phyloP scores from a whole-genome alignment of 1,284 basidiomycete species.

The Quambalaria eucalypti region DNA sequence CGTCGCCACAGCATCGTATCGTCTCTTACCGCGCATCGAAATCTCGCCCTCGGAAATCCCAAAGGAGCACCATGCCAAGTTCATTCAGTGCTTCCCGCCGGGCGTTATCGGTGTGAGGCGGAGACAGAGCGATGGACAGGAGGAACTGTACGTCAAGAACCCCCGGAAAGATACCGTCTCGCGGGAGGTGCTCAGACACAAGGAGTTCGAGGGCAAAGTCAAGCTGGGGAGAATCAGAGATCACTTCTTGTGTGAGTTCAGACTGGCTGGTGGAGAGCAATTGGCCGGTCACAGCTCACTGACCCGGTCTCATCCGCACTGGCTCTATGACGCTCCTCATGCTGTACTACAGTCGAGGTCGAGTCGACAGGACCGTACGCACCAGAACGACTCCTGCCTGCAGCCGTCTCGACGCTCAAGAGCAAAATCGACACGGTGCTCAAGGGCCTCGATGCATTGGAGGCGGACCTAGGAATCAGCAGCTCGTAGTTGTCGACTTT shows the following conservation, averaged over 20 bases:
- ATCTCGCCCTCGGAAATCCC: conserved; percentile 60
- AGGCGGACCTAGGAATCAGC: not conserved
- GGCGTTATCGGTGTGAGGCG: conserved; percentile 70
- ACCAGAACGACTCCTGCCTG: conserved; percentile 73
- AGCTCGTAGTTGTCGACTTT: too few relatives aligned
- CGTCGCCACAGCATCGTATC: conserved; percentile 71
- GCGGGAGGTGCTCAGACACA: conserved; percentile 82
- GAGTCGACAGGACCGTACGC: conserved; percentile 82
- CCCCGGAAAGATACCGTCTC: conserved; percentile 79
- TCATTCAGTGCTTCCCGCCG: conserved; percentile 75
- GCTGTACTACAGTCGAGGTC: conserved; percentile 60
- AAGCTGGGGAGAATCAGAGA: conserved; percentile 78
- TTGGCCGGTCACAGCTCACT: not conserved
- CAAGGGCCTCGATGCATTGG: conserved; percentile 30
- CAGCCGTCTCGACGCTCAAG: conserved; percentile 73
- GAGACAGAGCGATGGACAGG: conserved; percentile 54
- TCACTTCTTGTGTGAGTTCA: conserved; percentile 74
- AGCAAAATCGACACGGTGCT: conserved; percentile 58
- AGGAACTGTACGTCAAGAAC: conserved; percentile 59
- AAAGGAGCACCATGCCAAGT: conserved; percentile 60
- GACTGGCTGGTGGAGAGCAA: conserved; percentile 1
- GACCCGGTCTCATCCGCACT: conserved; percentile 4
- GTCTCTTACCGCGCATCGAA: conserved; percentile 77
- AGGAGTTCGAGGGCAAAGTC: conserved; percentile 78
- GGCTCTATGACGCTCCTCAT: not conserved